Evolutionary conservation across 2,329 filamentous ascomycete genomes (phyloP), one percentile per base, ranked within the genome.

Genomic region (Aspergillus carbonarius): DNA sequence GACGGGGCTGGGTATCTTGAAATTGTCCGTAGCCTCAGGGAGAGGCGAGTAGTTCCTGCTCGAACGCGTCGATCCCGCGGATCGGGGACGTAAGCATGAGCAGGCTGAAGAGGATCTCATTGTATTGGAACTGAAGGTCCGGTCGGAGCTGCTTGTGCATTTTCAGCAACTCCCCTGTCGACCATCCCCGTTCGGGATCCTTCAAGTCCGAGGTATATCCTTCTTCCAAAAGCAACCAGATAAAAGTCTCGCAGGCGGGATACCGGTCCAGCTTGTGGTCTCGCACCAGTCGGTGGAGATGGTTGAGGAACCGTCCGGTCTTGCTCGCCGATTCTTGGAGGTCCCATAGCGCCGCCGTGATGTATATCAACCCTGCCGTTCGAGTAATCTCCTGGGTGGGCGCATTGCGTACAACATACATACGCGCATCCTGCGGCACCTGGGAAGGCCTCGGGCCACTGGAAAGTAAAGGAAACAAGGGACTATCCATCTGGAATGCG

Each of bases 181-280:
- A 71, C 74, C 75, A 78, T 17, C 66, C 68, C 23, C 76, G 74
- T 51, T 73, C 67, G 0, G 72, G 62, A 25, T 75, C 70, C 54
- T 66, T 72, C 54, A 78, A 54, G 57, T 76, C 74, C 5, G 65
- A 37, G n/a, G 73, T 69, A 53, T 66, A 74, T 1, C 60, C 60
- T 60, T 77, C 75, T 48, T 76, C 72, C 13, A 78, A 57, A 5
- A 78, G 62, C n/a, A 76, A 59, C 72, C 74, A 78, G 15, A 76
- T 52, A 13, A 78, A 70, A 2, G 74, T 75, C 63, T 78, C 76
- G 51, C 74, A 73, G 3, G 73, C 73, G 3, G 69, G 73, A 52
- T 71, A 64, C 15, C 68, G 69, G 51, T 74, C 71, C 6, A 78
- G 68, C 18, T 67, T 60, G 51, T 74, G 72, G 13, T 72, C 60